Base-by-base conservation (phyloP, 371 early-diverging fungal species). In the Cokeromyces recurvatus region DNA sequence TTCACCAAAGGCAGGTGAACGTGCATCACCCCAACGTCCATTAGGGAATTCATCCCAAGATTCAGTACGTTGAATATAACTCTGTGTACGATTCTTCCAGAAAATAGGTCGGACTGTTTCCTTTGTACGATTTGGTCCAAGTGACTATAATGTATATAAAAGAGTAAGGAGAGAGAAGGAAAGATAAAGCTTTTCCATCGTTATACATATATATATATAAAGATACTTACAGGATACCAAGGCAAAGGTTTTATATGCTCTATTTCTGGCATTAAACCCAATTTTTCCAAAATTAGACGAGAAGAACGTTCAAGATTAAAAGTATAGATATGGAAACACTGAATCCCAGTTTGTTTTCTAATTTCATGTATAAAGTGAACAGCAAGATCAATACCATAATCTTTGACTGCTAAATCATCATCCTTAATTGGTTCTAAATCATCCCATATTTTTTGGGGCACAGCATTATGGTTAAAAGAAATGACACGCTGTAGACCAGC, bases 1-100 rank as follows among this genome's bases (percentile, higher is more conserved):
- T 48, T 97, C 95, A 49, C 98, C 96, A 73, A 85, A 97, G 9
- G 96, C 74, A 25, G 90, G 86, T 6, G 96, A 96, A 12, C 95
- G 79, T 16, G 95, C 83, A 59, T 96, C 95, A 31, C 97, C 97
- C 98, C 97, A 98, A 39, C 98, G 87, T 31, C 98, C 98, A 64
- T 98, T 98, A 17, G 96, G 97, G 62, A 92, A 98, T 57, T 96
- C 97, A 71, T 98, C 97, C 98, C 98, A 97, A 17, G 84, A 71
- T 56, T 92, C 93, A 3, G 98, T 98, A 45, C 96, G 87, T 43
- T 82, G 68, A 51, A 96, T 86, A 72, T 98, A 96, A 59, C 89
- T 89, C 56, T 88, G 84, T 40, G 90, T 79, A 32, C 95, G 85
- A 72, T 98, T 94, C 71, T 86, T 87, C 97, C 98, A 96, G 65